Base-by-base conservation (phyloP, 352 stramenopile genomes). In the Halophytophthora polymorphica region DNA sequence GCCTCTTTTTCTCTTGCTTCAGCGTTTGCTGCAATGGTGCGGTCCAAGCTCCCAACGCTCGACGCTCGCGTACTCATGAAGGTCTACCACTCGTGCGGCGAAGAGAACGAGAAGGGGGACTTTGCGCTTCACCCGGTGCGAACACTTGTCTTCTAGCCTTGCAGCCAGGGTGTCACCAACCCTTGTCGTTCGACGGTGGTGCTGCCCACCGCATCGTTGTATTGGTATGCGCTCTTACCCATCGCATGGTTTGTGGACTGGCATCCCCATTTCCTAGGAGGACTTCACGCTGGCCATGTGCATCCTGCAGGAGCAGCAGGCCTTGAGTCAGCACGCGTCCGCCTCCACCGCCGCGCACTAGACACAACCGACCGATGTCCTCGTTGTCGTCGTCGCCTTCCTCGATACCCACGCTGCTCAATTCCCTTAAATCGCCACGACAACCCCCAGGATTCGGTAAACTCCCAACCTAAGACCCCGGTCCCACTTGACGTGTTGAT, bases 81-180 rank as follows among this genome's bases (percentile, higher is more conserved):
- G 25, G 63, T 86, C 12, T 92, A 84, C 43, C 80, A 90, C 46
- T 64, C 75, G 29, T 90, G 76, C 23, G 80, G 79, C 6, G 79
- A 94, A 73, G 83, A 92, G 49, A 94, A 90, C 42, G 79, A 92
- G 14, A 56, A 89, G 7, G 81, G 79, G n/a, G 79, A 92, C 17
- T 85, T 88, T 29, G 69, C 64, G 37, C 56, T 93, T 37, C 58
- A 73, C 17, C 69, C 68, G 48, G 80, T 88, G 71, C 40, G 73
- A 58, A 49, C 10, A 23, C 50, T 53, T 49, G 37, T 46, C 2
- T 34, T 45, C 25, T 52, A 45, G 35, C 11, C 19, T 23, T 28
- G 62, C 14, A n/a, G n/a, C n/a, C n/a, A 41, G 15, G 15, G 15
- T 44, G 38, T 44, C 15, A 29, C 8, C 19, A 19, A 25, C 23